Evolutionary conservation across 495 filamentous ascomycete genomes (phyloP).

Genomic region (Evernia prunastri): DNA sequence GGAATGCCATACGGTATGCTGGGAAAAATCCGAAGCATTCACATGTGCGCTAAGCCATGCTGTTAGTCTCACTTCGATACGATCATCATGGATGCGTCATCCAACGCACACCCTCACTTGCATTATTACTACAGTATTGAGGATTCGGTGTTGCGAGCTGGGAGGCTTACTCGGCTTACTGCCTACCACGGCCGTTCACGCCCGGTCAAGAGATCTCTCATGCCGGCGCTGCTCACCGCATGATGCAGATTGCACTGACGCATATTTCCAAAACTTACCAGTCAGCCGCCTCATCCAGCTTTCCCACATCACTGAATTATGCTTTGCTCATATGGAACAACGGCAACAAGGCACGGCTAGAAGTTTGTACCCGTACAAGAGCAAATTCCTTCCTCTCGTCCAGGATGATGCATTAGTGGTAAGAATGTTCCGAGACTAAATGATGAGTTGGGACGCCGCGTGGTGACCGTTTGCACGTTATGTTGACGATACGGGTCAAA

Average conservation of each 20-base stretch:
- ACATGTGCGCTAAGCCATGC: slow-evolving; percentile 9
- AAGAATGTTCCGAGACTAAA: neutral
- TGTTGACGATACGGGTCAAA: neutral
- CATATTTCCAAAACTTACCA: neutral
- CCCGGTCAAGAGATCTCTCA: slow-evolving; percentile 10
- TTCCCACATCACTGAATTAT: neutral
- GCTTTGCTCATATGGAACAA: neutral
- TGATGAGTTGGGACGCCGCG: neutral
- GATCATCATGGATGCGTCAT: slow-evolving; percentile 17
- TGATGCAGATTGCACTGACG: slow-evolving; percentile 12
- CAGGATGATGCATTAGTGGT: neutral
- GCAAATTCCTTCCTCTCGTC: neutral
- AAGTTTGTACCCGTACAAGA: neutral
- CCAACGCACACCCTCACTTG: slow-evolving; percentile 14
- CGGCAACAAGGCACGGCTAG: neutral
- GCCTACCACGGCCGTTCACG: slow-evolving; percentile 9
- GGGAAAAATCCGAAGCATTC: neutral
- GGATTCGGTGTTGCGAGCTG: slow-evolving; percentile 9
- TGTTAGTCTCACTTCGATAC: slow-evolving; percentile 4
- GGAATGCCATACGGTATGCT: slow-evolving; percentile 11
- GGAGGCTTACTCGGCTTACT: slow-evolving; percentile 2
- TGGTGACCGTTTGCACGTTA: neutral
- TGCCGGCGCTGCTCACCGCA: slow-evolving; percentile 10
- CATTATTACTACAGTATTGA: no score
- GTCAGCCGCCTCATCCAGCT: neutral